A percentile compares a stretch with the other conserved stretches of the same genome.
Evolutionary conservation across 148 eudicot species (phyloP).

Genomic region (Persicaria maculosa): DNA sequence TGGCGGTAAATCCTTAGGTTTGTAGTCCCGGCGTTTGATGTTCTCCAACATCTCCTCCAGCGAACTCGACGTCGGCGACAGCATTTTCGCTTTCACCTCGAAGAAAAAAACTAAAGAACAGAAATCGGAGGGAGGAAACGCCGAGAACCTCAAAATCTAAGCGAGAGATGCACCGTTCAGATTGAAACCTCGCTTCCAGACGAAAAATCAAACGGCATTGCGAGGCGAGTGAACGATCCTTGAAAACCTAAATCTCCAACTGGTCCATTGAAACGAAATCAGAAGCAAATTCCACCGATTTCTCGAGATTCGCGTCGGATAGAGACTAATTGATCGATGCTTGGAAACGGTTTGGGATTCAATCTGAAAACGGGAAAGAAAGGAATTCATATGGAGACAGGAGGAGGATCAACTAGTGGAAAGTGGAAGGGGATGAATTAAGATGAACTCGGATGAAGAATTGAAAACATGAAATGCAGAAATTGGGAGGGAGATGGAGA

Average conservation of each 20-base stretch:
- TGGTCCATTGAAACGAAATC: background rate
- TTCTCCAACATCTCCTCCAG: constrained; percentile 87
- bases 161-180: background rate
- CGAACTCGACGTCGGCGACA: constrained; percentile 61
- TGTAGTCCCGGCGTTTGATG: constrained; percentile 49
- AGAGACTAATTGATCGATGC: background rate
- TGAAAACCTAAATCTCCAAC: background rate
- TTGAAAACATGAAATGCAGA: background rate
- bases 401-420: background rate
- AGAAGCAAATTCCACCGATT: background rate
- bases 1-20: constrained; percentile 68
- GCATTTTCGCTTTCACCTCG: constrained; percentile 23
- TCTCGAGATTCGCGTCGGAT: background rate
- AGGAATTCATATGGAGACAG: background rate
- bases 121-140: background rate
- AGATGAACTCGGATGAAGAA: background rate
- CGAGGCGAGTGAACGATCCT: background rate
- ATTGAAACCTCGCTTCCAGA: background rate
- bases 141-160: background rate
- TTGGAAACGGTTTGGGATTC: background rate
- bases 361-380: background rate
- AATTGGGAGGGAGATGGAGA: background rate
- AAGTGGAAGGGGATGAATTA: background rate
- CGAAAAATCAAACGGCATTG: background rate
- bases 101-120: background rate